These are phyloP conservation scores for Carallia brachiata DNA, from an alignment of 345 rosid genomes.

Conservation along the genomic window DNA sequence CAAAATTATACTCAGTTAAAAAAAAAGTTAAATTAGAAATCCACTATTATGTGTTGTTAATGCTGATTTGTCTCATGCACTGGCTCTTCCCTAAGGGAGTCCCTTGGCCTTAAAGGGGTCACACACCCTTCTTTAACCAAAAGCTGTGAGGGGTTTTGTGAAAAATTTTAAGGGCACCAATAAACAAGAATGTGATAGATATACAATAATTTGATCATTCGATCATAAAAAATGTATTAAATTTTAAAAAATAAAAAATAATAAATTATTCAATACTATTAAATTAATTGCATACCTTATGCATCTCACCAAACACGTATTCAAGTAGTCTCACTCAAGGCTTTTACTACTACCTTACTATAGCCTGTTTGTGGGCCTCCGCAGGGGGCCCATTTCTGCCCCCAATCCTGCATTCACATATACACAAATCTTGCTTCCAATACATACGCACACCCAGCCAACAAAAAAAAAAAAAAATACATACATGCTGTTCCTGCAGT, in stretches of 20 bases:
- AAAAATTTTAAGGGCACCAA: no score
- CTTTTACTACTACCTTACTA: constrained; percentile 7
- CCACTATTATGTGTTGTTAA: constrained; percentile 13
- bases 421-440: neutral
- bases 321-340: neutral
- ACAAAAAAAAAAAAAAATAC: no score
- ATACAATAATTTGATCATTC: no score
- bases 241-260: no score
- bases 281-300: no score
- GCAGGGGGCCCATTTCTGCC: constrained; percentile 8
- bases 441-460: no score
- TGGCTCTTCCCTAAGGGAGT: constrained; percentile 14
- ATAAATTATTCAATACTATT: no score
- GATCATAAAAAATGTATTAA: no score
- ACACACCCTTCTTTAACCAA: neutral
- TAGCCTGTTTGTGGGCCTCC: constrained; percentile 19
- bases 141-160: constrained; percentile 4
- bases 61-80: constrained; percentile 36
- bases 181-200: no score
- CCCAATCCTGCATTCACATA: constrained; percentile 24
- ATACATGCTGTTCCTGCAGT: constrained; percentile 22
- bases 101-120: constrained; percentile 3
- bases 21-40: no score
- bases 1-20: no score
- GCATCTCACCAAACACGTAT: no score